A percentile compares a stretch with the other conserved stretches of the same genome.
These are phyloP conservation scores for Suillus cothurnatus DNA, from an alignment of 768 basidiomycete species.

Conservation along the genomic window DNA sequence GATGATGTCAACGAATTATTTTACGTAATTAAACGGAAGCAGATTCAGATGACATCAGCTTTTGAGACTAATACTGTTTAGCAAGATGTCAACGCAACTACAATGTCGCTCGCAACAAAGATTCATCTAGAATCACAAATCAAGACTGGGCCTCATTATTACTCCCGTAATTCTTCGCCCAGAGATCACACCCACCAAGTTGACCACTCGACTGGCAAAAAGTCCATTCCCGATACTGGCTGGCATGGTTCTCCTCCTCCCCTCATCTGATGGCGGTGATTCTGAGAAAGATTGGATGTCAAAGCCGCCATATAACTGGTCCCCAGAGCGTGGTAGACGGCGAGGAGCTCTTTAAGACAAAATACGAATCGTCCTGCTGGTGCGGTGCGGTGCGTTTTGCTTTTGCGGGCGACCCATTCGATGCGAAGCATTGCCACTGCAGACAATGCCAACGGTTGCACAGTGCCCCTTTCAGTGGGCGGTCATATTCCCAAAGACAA, in stretches of 20 bases:
- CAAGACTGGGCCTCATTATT: neutral
- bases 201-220: neutral
- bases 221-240: conserved; percentile 8
- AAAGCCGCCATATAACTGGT: conserved; percentile 35
- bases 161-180: neutral
- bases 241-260: conserved; percentile 6
- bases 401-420: conserved; percentile 33
- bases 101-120: neutral
- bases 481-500: conserved; percentile 38
- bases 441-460: conserved; percentile 33
- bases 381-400: conserved; percentile 34
- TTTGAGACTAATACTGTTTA: neutral
- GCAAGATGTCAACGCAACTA: neutral
- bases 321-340: conserved; percentile 19
- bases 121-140: neutral
- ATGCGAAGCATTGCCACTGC: conserved; percentile 38
- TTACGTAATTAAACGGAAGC: neutral
- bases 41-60: conserved; percentile 5
- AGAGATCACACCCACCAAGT: conserved; percentile 4
- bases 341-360: conserved; percentile 6
- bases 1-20: neutral
- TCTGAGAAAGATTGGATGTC: conserved; percentile 29
- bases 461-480: conserved; percentile 37
- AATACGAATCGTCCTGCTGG: conserved; percentile 29
- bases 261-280: conserved; percentile 21